Evolutionary conservation across 2,329 filamentous ascomycete genomes (phyloP), one percentile per base, ranked within the genome.

Genomic region (Didymella pinodella): DNA sequence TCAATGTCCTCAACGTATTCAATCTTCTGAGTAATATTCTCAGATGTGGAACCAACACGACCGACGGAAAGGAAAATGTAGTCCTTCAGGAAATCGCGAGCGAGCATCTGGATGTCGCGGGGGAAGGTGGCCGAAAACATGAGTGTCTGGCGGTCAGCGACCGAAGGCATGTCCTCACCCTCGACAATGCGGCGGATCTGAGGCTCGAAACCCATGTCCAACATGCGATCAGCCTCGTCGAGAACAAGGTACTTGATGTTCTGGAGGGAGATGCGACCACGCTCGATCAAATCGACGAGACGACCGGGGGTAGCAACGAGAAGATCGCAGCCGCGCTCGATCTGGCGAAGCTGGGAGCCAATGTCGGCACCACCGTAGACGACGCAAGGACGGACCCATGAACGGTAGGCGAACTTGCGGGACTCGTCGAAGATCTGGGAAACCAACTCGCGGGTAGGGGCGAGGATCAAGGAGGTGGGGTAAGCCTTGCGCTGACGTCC

Each of bases 151-250:
- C 95, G 93, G 71, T 86, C 83, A 67, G 88, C 83, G 61, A 94
- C 91, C 52, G 81, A 80, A 57, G 95, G 95, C 95, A 99, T 99
- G 74, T 99, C 95, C 82, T 98, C 95, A 61, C 93, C 93, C 82
- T 98, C 94, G 45, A 99, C 95, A 74, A 99, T 98, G 73, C 94
- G 91, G 75, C 95, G 93, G 77, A 99, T 99, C 83, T 99, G 95
- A 74, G 95, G 95, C 85, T 99, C 95, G 86, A 99, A 99, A 95
- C 95, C 95, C 95, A 99, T 99, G 86, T 99, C 95, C 86, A 99
- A 86, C 95, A 99, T 99, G 79, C 95, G 95, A 84, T 99, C 95
- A 80, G 95, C 95, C 87, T 99, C 95, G 73, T 99, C 95, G 54
- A 99, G 91, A 72, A 99, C 92, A 63, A 99, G 87, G 79, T 99